Base-by-base conservation (phyloP, 2,329 filamentous ascomycete species). In the Fusarium beomiforme region DNA sequence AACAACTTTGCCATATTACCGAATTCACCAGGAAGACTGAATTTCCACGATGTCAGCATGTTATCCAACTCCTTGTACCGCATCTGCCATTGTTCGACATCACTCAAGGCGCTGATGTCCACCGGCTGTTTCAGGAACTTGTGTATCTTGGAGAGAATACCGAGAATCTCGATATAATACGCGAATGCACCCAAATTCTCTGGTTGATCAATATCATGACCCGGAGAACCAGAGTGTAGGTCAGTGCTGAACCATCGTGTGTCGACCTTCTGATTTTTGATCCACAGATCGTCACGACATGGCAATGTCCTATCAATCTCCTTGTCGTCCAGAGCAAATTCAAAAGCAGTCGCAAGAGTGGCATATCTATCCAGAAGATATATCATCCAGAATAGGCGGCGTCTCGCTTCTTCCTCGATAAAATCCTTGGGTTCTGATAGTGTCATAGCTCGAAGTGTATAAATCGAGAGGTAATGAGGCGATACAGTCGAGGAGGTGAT, bases 351-450 rank as follows among this genome's bases (percentile, higher is more conserved):
- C 1, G 94, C 92, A 60, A 97, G 91, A 1, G 94, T 97, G 2
- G 94, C 94, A 78, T 97, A 97, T 53, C 95, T 88, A 78, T 98
- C 95, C 9, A 98, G 86, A 16, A 97, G 83, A 77, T 97, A 98
- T 14, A 97, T 91, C 90, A 97, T 95, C 95, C 95, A 98, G 80
- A 98, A 97, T 2, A 97, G 84, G 29, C 95, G 87, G 31, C 95
- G 88, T 31, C 94, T 86, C 43, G 93, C 92, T 79, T 98, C 95
- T 67, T 97, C 95, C 78, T 97, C 94, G 60, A 97, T 92, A 80
- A 95, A 97, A 67, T 94, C 92, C 54, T 89, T 90, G 0, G 95
- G 88, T 67, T 97, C 94, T 0, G 94, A 92, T 0, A 97, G 84
- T 5, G 95, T 91, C 84, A 95, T 95, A 19, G 94, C 93, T 59